These are phyloP conservation scores for Amoeboaphelidium protococcarum DNA, from an alignment of 371 early-diverging fungal genomes.

Conservation along the genomic window DNA sequence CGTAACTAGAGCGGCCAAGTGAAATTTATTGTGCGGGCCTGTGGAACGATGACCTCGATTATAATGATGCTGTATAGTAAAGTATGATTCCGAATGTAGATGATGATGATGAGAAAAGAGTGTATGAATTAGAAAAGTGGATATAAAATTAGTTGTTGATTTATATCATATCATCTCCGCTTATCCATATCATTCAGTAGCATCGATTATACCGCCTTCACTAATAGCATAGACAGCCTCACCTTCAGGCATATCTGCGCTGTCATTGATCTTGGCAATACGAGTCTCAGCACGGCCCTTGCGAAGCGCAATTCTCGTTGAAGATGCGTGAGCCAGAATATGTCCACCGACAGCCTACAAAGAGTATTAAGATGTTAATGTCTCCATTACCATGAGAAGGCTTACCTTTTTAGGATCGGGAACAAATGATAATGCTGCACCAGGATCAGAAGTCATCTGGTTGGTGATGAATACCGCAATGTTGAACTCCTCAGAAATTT, in stretches of 20 bases:
- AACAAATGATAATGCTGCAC: conserved; percentile 34
- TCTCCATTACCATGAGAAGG: conserved; percentile 8
- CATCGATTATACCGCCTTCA: conserved; percentile 35
- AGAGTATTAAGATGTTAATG: background rate
- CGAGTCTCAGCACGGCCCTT: conserved; percentile 66
- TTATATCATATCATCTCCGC: no score
- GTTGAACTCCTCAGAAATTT: conserved; percentile 34
- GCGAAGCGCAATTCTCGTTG: conserved; percentile 47
- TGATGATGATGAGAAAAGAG: no score
- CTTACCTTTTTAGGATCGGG: conserved; percentile 58
- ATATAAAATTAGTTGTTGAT: no score
- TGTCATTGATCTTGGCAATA: conserved; percentile 66
- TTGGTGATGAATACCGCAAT: conserved; percentile 70
- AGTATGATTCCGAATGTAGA: no score
- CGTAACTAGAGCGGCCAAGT: no score
- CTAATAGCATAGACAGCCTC: conserved; percentile 32
- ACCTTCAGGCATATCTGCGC: conserved; percentile 21
- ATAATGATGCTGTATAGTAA: no score
- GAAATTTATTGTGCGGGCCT: no score
- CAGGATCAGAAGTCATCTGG: conserved; percentile 26
- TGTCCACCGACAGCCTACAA: background rate
- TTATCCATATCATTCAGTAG: no score
- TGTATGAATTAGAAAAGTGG: no score
- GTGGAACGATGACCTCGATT: no score
- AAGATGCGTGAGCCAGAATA: conserved; percentile 9